phyloP scores from a whole-genome alignment of 331 rosid species.

The Rhamnella rubrinervis region DNA sequence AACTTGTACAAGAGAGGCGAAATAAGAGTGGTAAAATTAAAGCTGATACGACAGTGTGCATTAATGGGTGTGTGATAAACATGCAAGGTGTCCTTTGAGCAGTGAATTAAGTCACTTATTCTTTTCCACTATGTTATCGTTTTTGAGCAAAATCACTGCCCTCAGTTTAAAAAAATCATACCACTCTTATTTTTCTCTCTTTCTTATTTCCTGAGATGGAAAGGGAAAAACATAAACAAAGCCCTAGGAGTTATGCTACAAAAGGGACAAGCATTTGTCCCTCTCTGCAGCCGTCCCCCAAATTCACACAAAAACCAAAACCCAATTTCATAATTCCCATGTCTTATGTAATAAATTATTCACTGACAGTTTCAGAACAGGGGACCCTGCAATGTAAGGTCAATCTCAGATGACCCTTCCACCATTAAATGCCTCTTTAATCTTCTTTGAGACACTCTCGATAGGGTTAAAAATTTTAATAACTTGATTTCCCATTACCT shows the following conservation, averaged over 20 bases:
- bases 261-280: conserved; percentile 37
- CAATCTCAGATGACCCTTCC: conserved; percentile 50
- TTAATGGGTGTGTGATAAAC: background rate
- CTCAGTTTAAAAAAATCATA: conserved; percentile 1
- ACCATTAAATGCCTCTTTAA: conserved; percentile 32
- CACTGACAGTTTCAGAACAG: conserved; percentile 45
- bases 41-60: background rate
- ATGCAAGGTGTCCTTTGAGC: conserved; percentile 12
- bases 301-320: conserved; percentile 40
- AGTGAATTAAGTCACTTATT: background rate
- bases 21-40: background rate
- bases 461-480: background rate
- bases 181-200: background rate
- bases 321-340: conserved; percentile 52
- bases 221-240: conserved; percentile 61
- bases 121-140: background rate
- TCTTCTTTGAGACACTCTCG: background rate
- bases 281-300: conserved; percentile 34
- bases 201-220: conserved; percentile 24
- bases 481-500: background rate
- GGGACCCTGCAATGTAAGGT: conserved; percentile 42
- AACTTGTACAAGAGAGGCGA: no score
- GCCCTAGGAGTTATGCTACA: conserved; percentile 59
- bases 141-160: conserved; percentile 4
- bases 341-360: conserved; percentile 54